These are phyloP conservation scores for Rhizophora mangle DNA, from an alignment of 345 rosid species.

Conservation along the genomic window DNA sequence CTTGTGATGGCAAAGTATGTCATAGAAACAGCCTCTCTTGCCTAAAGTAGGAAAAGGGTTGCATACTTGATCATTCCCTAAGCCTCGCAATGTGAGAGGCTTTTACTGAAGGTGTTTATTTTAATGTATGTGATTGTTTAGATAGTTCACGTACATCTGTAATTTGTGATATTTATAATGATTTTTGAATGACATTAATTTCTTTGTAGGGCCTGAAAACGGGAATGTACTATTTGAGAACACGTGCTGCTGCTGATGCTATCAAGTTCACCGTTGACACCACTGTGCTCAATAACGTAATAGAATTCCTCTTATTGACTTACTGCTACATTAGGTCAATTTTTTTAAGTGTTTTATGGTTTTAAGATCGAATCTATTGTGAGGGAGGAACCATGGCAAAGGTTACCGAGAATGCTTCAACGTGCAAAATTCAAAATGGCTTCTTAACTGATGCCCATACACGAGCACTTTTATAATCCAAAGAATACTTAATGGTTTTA, in stretches of 20 bases:
- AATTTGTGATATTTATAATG: background rate
- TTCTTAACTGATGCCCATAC: background rate
- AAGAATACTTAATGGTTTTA: background rate
- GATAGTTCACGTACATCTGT: too few relatives aligned
- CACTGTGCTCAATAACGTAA: conserved; percentile 35
- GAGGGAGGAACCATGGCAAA: background rate
- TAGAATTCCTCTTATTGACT: background rate
- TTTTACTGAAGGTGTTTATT: too few relatives aligned
- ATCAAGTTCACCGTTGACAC: conserved; percentile 90
- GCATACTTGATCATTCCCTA: background rate
- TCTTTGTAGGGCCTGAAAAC: conserved; percentile 70
- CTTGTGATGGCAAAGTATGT: background rate
- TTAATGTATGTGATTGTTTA: too few relatives aligned
- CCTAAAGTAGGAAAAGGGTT: background rate
- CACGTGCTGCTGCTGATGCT: conserved; percentile 97
- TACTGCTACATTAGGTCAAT: background rate
- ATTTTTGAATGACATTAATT: background rate
- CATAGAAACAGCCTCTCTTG: background rate
- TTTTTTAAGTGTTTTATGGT: background rate
- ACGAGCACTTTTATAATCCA: background rate
- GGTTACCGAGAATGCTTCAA: background rate
- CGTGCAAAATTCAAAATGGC: background rate
- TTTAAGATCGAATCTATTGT: background rate
- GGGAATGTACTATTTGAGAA: conserved; percentile 83
- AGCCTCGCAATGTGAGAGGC: background rate